Conservation (phyloP, 176 grass and related monocot species). For the Bonia amplexicaulis region DNA sequence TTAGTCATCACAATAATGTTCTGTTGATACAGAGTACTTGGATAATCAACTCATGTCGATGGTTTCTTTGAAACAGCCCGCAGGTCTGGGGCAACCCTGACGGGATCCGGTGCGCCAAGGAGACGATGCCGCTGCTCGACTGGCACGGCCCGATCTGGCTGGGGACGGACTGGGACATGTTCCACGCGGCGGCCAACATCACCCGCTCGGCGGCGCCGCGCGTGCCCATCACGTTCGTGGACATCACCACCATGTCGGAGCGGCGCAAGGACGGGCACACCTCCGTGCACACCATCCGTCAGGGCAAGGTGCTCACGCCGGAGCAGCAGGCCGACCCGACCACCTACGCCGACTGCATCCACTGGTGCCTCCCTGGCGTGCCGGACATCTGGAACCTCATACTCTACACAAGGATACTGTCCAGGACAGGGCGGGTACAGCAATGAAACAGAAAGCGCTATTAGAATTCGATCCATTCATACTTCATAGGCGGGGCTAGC, state of each 20-base stretch:
- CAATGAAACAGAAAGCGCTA: too few species aligned
- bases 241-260: conserved; percentile 86
- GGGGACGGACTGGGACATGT: conserved; percentile 81
- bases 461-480: neutral
- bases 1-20: neutral
- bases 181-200: conserved; percentile 44
- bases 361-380: conserved; percentile 96
- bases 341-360: conserved; percentile 93
- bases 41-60: neutral
- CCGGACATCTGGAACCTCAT: conserved; percentile 86
- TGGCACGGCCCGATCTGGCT: conserved; percentile 47
- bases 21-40: neutral
- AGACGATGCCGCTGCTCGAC: conserved; percentile 64
- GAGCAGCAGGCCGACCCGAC: conserved; percentile 72
- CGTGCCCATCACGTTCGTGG: conserved; percentile 65
- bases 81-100: conserved; percentile 62
- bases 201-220: conserved; percentile 23
- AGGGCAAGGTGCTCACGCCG: conserved; percentile 60
- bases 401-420: conserved; percentile 73
- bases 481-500: neutral
- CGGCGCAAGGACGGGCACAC: conserved; percentile 87
- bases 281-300: conserved; percentile 77
- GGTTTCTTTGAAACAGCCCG: conserved; percentile 38
- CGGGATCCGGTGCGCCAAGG: conserved; percentile 73
- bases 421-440: conserved; percentile 20